Conservation (phyloP, 352 stramenopile species). For the Pythium guiyangense region DNA sequence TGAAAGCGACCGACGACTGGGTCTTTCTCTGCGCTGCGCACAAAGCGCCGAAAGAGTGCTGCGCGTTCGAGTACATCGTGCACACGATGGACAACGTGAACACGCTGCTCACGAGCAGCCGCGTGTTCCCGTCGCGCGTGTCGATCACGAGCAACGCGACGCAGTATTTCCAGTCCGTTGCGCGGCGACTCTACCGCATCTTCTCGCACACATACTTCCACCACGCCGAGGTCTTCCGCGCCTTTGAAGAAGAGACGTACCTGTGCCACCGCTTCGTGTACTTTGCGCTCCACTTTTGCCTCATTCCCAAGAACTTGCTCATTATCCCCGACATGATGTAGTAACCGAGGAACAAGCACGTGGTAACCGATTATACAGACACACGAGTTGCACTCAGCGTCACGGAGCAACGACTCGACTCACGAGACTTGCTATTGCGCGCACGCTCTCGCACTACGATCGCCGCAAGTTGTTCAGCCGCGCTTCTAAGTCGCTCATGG, state of each 20-base stretch:
- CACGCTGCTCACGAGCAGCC: slow-evolving; percentile 74
- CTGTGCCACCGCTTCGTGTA: slow-evolving; percentile 84
- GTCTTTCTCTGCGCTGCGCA: slow-evolving; percentile 81
- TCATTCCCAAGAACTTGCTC: slow-evolving; percentile 79
- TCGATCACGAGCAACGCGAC: slow-evolving; percentile 74
- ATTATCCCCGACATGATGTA: slow-evolving; percentile 75
- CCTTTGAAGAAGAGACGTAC: slow-evolving; percentile 71
- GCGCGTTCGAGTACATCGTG: slow-evolving; percentile 82
- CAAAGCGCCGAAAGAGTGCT: slow-evolving; percentile 78
- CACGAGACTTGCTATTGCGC: too few species aligned
- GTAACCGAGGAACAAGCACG: not conserved
- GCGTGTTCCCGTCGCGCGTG: slow-evolving; percentile 75
- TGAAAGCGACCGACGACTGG: slow-evolving; percentile 87
- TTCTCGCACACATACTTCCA: slow-evolving; percentile 87
- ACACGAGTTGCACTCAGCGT: not conserved
- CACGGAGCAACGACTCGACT: not conserved
- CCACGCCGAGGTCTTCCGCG: slow-evolving; percentile 65
- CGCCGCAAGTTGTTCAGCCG: slow-evolving; percentile 95
- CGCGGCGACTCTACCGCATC: slow-evolving; percentile 74
- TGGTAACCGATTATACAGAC: not conserved
- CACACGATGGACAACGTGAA: slow-evolving; percentile 88
- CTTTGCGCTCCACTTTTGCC: slow-evolving; percentile 70
- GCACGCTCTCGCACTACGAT: slow-evolving; percentile 33
- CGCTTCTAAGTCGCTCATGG: slow-evolving; percentile 95
- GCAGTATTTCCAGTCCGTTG: slow-evolving; percentile 86